These are phyloP conservation scores for Epichloe scottii DNA, from an alignment of 2,329 filamentous ascomycete species.

Conservation along the genomic window DNA sequence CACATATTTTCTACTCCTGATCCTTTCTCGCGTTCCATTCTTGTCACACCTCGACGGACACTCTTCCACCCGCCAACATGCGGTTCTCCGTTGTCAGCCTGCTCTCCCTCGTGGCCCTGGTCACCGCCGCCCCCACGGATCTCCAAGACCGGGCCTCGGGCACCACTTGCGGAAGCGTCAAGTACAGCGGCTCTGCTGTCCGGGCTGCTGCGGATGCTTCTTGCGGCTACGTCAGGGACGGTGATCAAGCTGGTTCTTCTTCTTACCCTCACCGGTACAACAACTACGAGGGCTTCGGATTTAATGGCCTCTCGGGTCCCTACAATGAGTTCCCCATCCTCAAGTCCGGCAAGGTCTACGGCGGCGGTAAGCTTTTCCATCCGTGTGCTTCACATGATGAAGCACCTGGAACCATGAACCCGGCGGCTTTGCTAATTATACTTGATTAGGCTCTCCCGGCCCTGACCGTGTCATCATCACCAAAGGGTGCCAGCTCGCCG, in stretches of 20 bases:
- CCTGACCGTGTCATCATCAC: constrained; percentile 54
- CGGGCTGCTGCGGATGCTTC: constrained; percentile 16
- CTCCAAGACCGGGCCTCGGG: constrained; percentile 11
- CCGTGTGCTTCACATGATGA: background rate
- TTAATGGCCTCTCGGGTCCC: constrained; percentile 18
- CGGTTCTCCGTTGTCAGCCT: constrained; percentile 15
- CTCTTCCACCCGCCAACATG: constrained; percentile 11
- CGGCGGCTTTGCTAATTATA: background rate
- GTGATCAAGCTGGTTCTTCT: constrained; percentile 16
- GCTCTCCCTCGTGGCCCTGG: constrained; percentile 16
- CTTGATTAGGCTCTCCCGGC: constrained; percentile 33
- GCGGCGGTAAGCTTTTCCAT: constrained; percentile 18
- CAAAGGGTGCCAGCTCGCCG: constrained; percentile 40
- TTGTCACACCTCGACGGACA: background rate
- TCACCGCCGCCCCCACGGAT: constrained; percentile 16
- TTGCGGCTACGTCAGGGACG: constrained; percentile 13
- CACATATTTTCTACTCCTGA: background rate
- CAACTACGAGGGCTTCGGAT: constrained; percentile 26
- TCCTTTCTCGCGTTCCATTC: background rate
- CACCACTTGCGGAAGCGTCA: constrained; percentile 18
- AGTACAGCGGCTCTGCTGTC: constrained; percentile 17
- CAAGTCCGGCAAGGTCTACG: constrained; percentile 19
- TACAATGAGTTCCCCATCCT: constrained; percentile 28
- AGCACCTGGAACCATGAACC: background rate
- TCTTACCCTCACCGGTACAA: constrained; percentile 27